Evolutionary conservation across 2,329 filamentous ascomycete species (phyloP), one percentile per base, ranked within the genome.

Genomic region (Xylariaceae sp.): DNA sequence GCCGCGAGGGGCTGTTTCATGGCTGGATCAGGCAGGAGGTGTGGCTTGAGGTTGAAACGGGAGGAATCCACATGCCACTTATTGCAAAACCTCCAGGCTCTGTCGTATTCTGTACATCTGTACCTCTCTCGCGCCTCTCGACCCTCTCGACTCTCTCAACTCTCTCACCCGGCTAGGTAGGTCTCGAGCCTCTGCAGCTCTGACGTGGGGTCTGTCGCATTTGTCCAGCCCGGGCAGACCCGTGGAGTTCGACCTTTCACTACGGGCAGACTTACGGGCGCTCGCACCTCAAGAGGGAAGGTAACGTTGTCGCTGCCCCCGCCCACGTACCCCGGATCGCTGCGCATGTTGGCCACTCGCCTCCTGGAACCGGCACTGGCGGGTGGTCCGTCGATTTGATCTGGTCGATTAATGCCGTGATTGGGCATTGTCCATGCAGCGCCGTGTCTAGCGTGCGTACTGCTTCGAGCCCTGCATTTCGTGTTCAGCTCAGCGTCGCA

Each of bases 21-120:
- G 35, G 40, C 62, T 56, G 31, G 41, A 62, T 62, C 22, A 42
- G 59, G 61, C 51, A 63, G 61, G 62, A 58, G 54, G 59, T 52
- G 56, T 40, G 41, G 46, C 52, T 27, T 27, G 33, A 14, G 33
- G 5, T 15, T 64, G 62, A 63, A 62, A 63, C 59, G 52, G n/a
- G 53, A 61, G 58, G 57, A 59, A 51, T 45, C 18, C 18, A 44
- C 14, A 4, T 19, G 39, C 15, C 33, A 15, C 3, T 36, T 12
- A 36, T 27, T 27, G 7, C 22, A 4, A 27, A 27, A 27, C 22
- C 22, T 27, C 33, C 5, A 10, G n/a, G n/a, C n/a, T n/a, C n/a
- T n/a, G n/a, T n/a, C n/a, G n/a, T n/a, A n/a, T n/a, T n/a, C n/a
- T 36, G 33, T 36, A 14, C 33, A 4, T 36, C 33, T n/a, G n/a